Evolutionary conservation across 176 grass and related monocot genomes (phyloP), one percentile per base, ranked within the genome.

Genomic region (Panicum miliaceum): DNA sequence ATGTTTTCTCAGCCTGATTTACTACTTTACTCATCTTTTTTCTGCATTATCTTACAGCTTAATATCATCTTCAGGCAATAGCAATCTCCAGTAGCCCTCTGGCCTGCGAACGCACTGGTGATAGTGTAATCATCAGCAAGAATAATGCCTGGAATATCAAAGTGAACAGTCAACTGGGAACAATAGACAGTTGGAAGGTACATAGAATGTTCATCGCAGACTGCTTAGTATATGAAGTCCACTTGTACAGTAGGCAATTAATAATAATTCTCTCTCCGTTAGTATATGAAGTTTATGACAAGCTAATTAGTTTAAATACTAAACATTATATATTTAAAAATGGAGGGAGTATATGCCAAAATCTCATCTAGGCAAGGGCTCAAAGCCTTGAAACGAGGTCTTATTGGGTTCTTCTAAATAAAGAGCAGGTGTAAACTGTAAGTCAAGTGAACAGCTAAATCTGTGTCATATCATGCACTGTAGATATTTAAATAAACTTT

Each of bases 111-210:
- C 20, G 19, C 82, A 73, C 88, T 81, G 90, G 89, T 43, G 83
- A 98, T 68, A 85, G 38, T 83, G 27, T 98, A 64, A 80, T 78
- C 45, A 83, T 95, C 73, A 81, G 79, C 53, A 95, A 95, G 76
- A 84, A 82, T 40, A 85, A 82, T 6, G 65, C 62, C 0, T 98
- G 96, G 92, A 57, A 93, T 85, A 95, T 98, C 77, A 91, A 92
- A 90, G 22, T 98, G 12, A 95, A 98, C 76, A 91, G 87, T 71
- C 84, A 67, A 52, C 71, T 84, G 19, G 96, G 96, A 89, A 98
- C 87, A 70, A 93, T 98, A 77, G 93, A 95, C 60, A 95, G 87
- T 40, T 98, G 93, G 96, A 91, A 95, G 93, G 96, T 98, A 88
- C 57, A 77, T 56, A 52, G 38, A 72, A 51, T 42, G 8, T 48